A percentile compares a stretch with the other conserved stretches of the same genome.
Evolutionary conservation across 345 rosid species (phyloP).

Genomic region (Conringia planisiliqua): DNA sequence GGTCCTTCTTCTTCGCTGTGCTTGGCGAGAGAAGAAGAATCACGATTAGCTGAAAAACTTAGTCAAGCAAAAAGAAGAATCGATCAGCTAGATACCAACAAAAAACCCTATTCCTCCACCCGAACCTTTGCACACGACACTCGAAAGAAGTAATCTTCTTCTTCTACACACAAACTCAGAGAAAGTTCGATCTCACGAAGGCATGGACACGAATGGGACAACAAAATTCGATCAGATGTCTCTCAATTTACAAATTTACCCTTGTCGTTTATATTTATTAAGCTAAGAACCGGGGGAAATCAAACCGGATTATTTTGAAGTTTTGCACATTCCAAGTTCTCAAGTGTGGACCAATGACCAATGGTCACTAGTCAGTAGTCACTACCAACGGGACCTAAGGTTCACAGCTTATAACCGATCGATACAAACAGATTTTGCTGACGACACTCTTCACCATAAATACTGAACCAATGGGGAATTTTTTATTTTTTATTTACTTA

Average conservation of each 20-base stretch:
- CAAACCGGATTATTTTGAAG: neutral
- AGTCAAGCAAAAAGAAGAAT: neutral
- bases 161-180: neutral
- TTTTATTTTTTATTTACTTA: too few relatives aligned
- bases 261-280: neutral
- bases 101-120: neutral
- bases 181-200: neutral
- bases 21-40: neutral
- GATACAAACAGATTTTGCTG: too few relatives aligned
- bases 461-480: too few relatives aligned
- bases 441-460: too few relatives aligned
- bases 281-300: neutral
- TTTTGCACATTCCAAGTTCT: too few relatives aligned
- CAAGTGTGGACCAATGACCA: too few relatives aligned
- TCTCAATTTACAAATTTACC: slow-evolving; percentile 13
- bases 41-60: neutral
- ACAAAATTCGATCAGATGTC: slow-evolving; percentile 1
- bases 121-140: neutral
- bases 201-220: slow-evolving; percentile 9
- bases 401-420: too few relatives aligned
- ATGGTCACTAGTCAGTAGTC: too few relatives aligned
- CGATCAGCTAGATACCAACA: neutral
- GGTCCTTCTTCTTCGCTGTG: too few relatives aligned
- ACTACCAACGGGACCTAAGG: too few relatives aligned
- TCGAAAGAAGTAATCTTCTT: neutral